phyloP scores from a whole-genome alignment of 2,329 filamentous ascomycete genomes.

The Dactylellina haptotyla region DNA sequence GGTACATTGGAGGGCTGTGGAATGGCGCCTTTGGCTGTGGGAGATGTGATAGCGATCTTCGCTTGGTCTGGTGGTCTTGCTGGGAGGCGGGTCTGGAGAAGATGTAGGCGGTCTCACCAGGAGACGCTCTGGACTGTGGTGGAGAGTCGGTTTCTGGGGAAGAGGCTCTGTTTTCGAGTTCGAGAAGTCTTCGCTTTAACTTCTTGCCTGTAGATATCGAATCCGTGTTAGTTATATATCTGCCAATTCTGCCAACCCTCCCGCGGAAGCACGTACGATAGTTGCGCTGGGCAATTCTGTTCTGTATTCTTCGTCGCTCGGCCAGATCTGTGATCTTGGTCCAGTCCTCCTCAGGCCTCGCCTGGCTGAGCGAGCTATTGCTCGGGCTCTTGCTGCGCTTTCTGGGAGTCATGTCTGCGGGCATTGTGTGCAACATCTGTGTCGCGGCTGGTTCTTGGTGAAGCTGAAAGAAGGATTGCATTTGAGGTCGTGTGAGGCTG shows the following conservation, averaged over 20 bases:
- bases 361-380: slow-evolving; percentile 53
- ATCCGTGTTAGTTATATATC: slow-evolving; percentile 25
- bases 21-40: slow-evolving; percentile 52
- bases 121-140: slow-evolving; percentile 51
- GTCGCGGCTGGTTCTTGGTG: slow-evolving; percentile 50
- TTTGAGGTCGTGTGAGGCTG: slow-evolving; percentile 51
- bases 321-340: slow-evolving; percentile 78
- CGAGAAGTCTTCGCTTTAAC: slow-evolving; percentile 87
- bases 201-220: slow-evolving; percentile 76
- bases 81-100: slow-evolving; percentile 36
- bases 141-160: slow-evolving; percentile 58
- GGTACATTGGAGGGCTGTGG: slow-evolving; percentile 50
- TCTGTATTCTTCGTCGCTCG: slow-evolving; percentile 75
- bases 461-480: slow-evolving; percentile 55
- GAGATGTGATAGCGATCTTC: slow-evolving; percentile 50
- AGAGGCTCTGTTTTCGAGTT: slow-evolving; percentile 78
- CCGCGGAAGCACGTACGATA: slow-evolving; percentile 67
- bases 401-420: slow-evolving; percentile 53
- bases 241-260: not conserved
- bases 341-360: slow-evolving; percentile 74
- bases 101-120: slow-evolving; percentile 51
- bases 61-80: slow-evolving; percentile 39
- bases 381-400: slow-evolving; percentile 54
- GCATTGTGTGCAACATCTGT: slow-evolving; percentile 54
- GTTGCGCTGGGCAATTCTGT: slow-evolving; percentile 76